Evolutionary conservation across 2,329 filamentous ascomycete species (phyloP).

Genomic region (Pezizomycotina sp.): DNA sequence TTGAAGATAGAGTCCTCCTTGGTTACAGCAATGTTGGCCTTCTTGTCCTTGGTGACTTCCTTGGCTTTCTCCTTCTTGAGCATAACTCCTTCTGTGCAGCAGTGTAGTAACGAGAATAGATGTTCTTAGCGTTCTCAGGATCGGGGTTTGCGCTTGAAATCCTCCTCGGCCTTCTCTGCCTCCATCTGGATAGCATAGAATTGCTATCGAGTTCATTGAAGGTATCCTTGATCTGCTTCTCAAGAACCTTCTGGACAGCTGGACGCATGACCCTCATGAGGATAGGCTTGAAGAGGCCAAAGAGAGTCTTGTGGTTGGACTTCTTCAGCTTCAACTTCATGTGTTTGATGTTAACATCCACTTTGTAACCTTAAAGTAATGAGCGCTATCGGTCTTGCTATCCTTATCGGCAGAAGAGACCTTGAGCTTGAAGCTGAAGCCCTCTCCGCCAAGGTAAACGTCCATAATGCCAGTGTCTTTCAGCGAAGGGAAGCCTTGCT

Average conservation of each 20-base stretch:
- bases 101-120: constrained; percentile 68
- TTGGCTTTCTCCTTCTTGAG: constrained; percentile 65
- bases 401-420: constrained; percentile 64
- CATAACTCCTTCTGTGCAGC: constrained; percentile 58
- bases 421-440: constrained; percentile 82
- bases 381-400: constrained; percentile 54
- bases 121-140: constrained; percentile 55
- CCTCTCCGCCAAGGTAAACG: constrained; percentile 69
- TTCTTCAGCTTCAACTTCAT: constrained; percentile 81
- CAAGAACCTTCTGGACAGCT: constrained; percentile 68
- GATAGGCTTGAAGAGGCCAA: constrained; percentile 70
- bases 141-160: constrained; percentile 54
- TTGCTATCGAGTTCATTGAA: constrained; percentile 58
- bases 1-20: constrained; percentile 87
- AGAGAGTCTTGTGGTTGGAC: constrained; percentile 87
- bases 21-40: constrained; percentile 69
- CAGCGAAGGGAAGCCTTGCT: constrained; percentile 78
- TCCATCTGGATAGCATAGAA: too few relatives aligned
- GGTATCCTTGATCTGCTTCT: constrained; percentile 74
- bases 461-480: constrained; percentile 80
- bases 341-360: constrained; percentile 64
- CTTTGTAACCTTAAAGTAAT: constrained; percentile 90
- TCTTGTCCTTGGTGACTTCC: constrained; percentile 43
- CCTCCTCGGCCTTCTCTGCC: constrained; percentile 38
- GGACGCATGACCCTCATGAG: constrained; percentile 71